Evolutionary conservation across 1,284 basidiomycete genomes (phyloP), one percentile per base, ranked within the genome.

Genomic region (Takashimella tepidaria): DNA sequence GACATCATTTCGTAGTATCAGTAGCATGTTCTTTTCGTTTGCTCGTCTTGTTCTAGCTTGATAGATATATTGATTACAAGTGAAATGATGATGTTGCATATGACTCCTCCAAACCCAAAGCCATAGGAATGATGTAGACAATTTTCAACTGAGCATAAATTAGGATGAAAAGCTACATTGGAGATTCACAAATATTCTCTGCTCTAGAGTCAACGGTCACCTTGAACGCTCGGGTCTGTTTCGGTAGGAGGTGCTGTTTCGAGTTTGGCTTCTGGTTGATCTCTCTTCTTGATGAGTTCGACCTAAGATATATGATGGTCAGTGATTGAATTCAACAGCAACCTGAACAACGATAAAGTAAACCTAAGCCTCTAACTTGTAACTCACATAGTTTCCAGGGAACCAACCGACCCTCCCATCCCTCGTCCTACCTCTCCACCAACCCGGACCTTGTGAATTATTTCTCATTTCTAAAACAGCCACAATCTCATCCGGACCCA

Each of bases 341-440:
- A 49, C n/a, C 12, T 22, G n/a, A n/a, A n/a, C n/a, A n/a, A n/a
- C n/a, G n/a, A n/a, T n/a, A n/a, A n/a, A n/a, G n/a, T n/a, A n/a
- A n/a, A n/a, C n/a, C n/a, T n/a, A 3, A 41, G 11, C 19, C 4
- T 12, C n/a, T 19, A 19, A 6, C n/a, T 11, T 44, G 19, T 10
- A 42, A 64, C 67, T 60, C 61, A 92, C 89, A 82, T 87, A 93
- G 64, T 89, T 93, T 60, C 81, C 84, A 1, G 95, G 95, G 82
- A 99, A 97, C 92, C 92, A 99, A 0, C 95, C 95, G 62, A 91
- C 86, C 58, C 87, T 81, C 0, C 95, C 96, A 64, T 98, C 93
- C 54, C 95, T 81, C 57, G 90, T 95, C 49, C 95, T 79, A 0
- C 95, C 95, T 71, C 87, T 87, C 92, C 93, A 98, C 95, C 96